These are phyloP conservation scores for Mycena rosella DNA, from an alignment of 768 basidiomycete species.

Conservation along the genomic window DNA sequence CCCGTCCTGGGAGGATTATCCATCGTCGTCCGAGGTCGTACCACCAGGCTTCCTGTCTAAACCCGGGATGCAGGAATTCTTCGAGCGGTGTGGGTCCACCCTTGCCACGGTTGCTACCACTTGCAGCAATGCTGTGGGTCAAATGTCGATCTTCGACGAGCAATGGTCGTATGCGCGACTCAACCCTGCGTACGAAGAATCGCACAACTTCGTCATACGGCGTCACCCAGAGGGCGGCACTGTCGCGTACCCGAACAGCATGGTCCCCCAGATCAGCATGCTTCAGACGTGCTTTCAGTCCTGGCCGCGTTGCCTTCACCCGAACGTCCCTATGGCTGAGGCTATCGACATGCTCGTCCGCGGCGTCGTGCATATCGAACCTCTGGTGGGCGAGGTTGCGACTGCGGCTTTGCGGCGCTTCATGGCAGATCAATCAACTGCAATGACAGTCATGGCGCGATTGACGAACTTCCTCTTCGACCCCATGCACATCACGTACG, in stretches of 20 bases:
- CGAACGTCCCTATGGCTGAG: slow-evolving; percentile 65
- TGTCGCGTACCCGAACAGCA: slow-evolving; percentile 75
- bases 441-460: slow-evolving; percentile 68
- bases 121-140: slow-evolving; percentile 75
- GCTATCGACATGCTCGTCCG: slow-evolving; percentile 84
- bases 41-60: slow-evolving; percentile 68
- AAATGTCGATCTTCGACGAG: slow-evolving; percentile 88
- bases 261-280: slow-evolving; percentile 74
- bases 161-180: slow-evolving; percentile 79
- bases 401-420: slow-evolving; percentile 78
- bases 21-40: slow-evolving; percentile 73
- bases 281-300: slow-evolving; percentile 84
- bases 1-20: slow-evolving; percentile 74
- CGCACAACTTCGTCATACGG: slow-evolving; percentile 74
- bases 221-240: slow-evolving; percentile 72
- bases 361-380: slow-evolving; percentile 89
- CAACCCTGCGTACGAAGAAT: slow-evolving; percentile 74
- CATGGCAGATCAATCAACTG: slow-evolving; percentile 69
- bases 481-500: slow-evolving; percentile 70
- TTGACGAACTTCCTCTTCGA: slow-evolving; percentile 84
- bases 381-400: slow-evolving; percentile 77
- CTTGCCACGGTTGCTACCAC: slow-evolving; percentile 68
- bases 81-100: slow-evolving; percentile 72
- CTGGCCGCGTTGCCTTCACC: slow-evolving; percentile 85
- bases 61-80: slow-evolving; percentile 78